Base-by-base conservation (phyloP, 2,329 filamentous ascomycete genomes). In the Fusarium tjaetaba region DNA sequence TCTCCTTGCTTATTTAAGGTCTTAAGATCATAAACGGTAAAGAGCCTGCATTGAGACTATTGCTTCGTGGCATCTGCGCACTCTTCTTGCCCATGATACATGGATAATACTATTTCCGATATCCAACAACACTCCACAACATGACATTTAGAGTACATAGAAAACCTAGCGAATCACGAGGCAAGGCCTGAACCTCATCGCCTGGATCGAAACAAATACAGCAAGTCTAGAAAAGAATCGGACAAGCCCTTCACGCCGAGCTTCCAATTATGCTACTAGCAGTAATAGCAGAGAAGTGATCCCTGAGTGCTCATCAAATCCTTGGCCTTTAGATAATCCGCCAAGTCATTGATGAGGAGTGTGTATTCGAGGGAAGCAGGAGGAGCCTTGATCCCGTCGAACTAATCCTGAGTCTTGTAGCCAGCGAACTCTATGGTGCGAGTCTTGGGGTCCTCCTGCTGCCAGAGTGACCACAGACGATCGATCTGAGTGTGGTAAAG, bases 201-300 rank as follows among this genome's bases (percentile, higher is more conserved):
- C 18, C 5, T 5, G 16, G 16, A 4, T 20, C 9, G 1, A 43
- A 16, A 7, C 41, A 4, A 18, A 4, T 6, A 24, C 14, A 45
- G 24, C 24, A 20, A 8, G 4, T 9, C 43, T 14, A 9, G 7
- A 14, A 24, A 26, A 13, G 43, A 14, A 11, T 20, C 16, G 0
- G 4, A 8, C 16, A 16, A 4, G 7, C 24, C 1, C 11, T 26
- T 13, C 42, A 20, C 16, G 16, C 42, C 1, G 4, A 10, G 1
- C 4, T 20, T 26, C 16, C 4, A 18, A 43, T 24, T 24, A 2
- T 5, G 15, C 15, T 7, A 0, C 5, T 24, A 11, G 11, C 18
- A 43, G 11, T 15, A 24, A 11, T 26, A 45, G 4, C 24, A 26
- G 24, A 45, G 24, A 26, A 26, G 24, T 2, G 43, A 45, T 24